Evolutionary conservation across 2,329 filamentous ascomycete species (phyloP), one percentile per base, ranked within the genome.

Genomic region (Xylaria multiplex): DNA sequence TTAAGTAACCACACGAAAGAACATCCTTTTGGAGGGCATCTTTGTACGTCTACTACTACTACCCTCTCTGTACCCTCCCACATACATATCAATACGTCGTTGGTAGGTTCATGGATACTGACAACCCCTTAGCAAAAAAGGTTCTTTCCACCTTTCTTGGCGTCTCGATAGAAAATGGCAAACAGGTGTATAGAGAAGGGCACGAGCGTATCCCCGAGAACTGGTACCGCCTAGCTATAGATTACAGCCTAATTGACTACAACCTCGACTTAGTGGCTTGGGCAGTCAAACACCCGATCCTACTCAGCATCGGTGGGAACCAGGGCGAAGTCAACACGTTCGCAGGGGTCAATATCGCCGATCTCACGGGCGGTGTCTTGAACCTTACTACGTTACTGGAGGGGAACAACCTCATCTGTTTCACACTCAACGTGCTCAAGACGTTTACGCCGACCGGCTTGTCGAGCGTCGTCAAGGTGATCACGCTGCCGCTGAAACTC

Each of bases 171-270:
- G 75, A 78, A 5, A 76, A 81, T 6, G 79, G 77, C 8, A 77
- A 79, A 46, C 71, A 83, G 45, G 78, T 77, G 3, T 81, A 85
- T 68, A 80, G 79, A 8, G 71, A 78, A 27, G 84, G 85, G n/a
- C 80, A 81, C 70, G 84, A 86, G 69, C 78, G 80, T 3, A 84
- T 86, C 48, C 84, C 85, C 0, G 77, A 81, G 27, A 86, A 86
- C 74, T 86, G 83, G 81, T 86, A 83, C 73, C 79, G 80, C 46
- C 77, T 72, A 5, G 74, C 77, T 0, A 72, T 79, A 0, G 83
- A 85, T 55, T 86, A 84, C 63, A 80, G 80, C n/a, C 75, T 85
- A 7, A 70, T 83, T 6, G 75, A 79, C 30, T 73, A 79, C 52
- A 76, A 77, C 43, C 63, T 79, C 6, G 84, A 85, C 68, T 69